phyloP scores from a whole-genome alignment of 1,284 basidiomycete species.

The Trametes versicolor region DNA sequence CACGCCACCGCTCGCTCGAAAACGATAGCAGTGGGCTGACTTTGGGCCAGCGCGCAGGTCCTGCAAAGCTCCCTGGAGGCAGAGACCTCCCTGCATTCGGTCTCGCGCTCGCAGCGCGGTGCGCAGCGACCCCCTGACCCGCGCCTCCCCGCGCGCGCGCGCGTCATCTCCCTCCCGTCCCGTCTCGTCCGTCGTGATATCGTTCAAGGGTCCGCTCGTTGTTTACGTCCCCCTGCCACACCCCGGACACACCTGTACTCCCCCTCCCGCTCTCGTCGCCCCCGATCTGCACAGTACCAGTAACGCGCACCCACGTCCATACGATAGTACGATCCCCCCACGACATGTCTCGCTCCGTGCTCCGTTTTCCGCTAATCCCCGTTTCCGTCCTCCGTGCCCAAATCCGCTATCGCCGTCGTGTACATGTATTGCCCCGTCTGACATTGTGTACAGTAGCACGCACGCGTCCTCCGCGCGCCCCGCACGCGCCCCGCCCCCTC shows the following conservation, averaged over 20 bases:
- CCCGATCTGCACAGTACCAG: not conserved
- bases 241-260: not conserved
- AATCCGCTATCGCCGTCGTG: not conserved
- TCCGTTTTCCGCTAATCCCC: too few relatives aligned
- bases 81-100: not conserved
- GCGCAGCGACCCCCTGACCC: not conserved
- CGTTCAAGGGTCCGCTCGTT: not conserved
- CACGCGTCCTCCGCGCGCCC: not conserved
- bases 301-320: too few relatives aligned
- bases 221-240: conserved; percentile 9
- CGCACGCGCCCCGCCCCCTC: not conserved
- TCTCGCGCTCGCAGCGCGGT: not conserved
- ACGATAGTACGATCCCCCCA: too few relatives aligned
- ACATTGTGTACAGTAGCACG: not conserved
- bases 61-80: not conserved
- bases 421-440: not conserved
- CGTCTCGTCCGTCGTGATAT: not conserved
- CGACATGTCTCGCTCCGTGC: too few relatives aligned
- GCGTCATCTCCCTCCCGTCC: not conserved
- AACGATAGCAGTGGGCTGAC: too few relatives aligned
- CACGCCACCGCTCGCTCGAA: not conserved
- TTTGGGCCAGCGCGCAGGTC: not conserved
- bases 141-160: not conserved
- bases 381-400: not conserved
- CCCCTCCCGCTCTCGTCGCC: not conserved